These are phyloP conservation scores for Leishmania major DNA, from an alignment of 208 protist species.

Conservation along the genomic window DNA sequence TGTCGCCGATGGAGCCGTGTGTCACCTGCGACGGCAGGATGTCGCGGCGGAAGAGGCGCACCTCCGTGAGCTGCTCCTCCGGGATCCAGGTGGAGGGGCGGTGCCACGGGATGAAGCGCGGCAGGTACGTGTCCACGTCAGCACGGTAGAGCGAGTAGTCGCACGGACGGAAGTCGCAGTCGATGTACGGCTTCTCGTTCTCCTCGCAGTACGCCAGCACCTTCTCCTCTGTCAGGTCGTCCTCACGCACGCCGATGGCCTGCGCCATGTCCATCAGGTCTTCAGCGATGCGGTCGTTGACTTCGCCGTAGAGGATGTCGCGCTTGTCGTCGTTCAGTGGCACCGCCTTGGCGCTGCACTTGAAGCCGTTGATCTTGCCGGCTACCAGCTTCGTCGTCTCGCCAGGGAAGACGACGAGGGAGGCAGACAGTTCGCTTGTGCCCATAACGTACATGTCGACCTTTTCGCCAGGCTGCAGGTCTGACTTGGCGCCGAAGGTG, in stretches of 20 bases:
- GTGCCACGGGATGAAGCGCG: conserved; percentile 61
- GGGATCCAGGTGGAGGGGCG: conserved; percentile 65
- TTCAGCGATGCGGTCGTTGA: conserved; percentile 45
- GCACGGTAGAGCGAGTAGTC: conserved; percentile 70
- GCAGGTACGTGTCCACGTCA: conserved; percentile 64
- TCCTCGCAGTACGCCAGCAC: conserved; percentile 63
- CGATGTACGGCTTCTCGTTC: conserved; percentile 57
- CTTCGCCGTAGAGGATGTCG: conserved; percentile 40
- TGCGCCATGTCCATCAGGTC: conserved; percentile 46
- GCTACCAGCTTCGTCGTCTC: conserved; percentile 67
- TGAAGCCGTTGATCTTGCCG: conserved; percentile 74
- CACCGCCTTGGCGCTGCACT: conserved; percentile 60
- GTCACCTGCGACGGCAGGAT: conserved; percentile 68
- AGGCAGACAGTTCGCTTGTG: conserved; percentile 60
- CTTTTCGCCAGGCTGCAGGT: conserved; percentile 56
- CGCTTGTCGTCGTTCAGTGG: conserved; percentile 64
- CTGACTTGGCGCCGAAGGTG: conserved; percentile 66
- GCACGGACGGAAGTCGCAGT: conserved; percentile 69
- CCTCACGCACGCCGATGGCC: conserved; percentile 36
- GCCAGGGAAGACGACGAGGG: conserved; percentile 64
- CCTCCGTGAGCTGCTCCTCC: conserved; percentile 52
- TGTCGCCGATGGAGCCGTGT: conserved; percentile 82
- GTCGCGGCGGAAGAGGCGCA: conserved; percentile 70
- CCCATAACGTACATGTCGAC: conserved; percentile 64
- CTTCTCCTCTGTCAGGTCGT: conserved; percentile 56